Evolutionary conservation across 257 asterid genomes (phyloP).

Genomic region (Solanum virginianum): DNA sequence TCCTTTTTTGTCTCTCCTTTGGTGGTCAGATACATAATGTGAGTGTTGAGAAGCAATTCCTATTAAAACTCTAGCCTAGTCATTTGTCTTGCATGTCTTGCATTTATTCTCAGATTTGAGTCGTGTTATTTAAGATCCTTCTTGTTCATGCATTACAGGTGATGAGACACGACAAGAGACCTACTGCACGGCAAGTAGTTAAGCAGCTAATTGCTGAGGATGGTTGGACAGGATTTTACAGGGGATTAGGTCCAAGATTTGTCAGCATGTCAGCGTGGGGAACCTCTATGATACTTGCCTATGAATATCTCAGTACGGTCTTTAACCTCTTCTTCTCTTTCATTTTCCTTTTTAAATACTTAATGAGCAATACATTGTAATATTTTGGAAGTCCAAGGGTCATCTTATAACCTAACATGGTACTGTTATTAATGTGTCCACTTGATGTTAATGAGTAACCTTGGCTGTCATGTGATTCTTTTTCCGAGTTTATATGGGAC

Average conservation of each 20-base stretch:
- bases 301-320: slow-evolving; percentile 81
- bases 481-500: neutral
- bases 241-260: slow-evolving; percentile 96
- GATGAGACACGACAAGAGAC: slow-evolving; percentile 60
- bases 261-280: slow-evolving; percentile 99
- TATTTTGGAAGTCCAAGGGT: neutral
- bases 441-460: neutral
- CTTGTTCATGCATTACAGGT: slow-evolving; percentile 37
- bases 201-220: slow-evolving; percentile 68
- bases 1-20: neutral
- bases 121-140: slow-evolving; percentile 3
- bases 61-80: neutral
- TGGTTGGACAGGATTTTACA: slow-evolving; percentile 88
- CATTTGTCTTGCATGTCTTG: neutral
- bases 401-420: neutral
- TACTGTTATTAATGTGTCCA: neutral
- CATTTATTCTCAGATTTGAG: neutral
- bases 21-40: neutral
- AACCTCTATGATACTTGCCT: slow-evolving; percentile 95
- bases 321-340: neutral
- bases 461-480: neutral
- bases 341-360: neutral
- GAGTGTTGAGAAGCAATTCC: neutral
- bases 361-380: neutral
- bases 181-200: slow-evolving; percentile 66